Evolutionary conservation across 2,329 filamentous ascomycete genomes (phyloP).

Genomic region (Teratosphaeria pseudoeucalypti): DNA sequence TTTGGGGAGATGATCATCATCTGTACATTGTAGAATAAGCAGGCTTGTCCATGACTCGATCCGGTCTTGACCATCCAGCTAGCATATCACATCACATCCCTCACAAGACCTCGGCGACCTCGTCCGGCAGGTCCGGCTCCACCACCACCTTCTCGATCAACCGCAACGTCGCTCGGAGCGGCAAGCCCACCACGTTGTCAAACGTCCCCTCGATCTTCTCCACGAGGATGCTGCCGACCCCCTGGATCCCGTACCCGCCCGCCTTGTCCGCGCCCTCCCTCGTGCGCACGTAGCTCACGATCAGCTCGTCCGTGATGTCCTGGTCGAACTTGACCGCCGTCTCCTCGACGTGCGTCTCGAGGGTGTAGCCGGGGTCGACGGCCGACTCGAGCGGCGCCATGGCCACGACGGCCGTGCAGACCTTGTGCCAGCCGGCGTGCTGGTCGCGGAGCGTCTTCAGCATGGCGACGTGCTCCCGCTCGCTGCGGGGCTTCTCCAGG

Average conservation of each 20-base stretch:
- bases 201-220: slow-evolving; percentile 81
- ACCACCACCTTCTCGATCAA: slow-evolving; percentile 77
- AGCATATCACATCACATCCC: neutral
- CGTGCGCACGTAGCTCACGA: slow-evolving; percentile 69
- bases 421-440: slow-evolving; percentile 52
- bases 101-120: slow-evolving; percentile 28
- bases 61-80: neutral
- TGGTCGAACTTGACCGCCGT: slow-evolving; percentile 80
- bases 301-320: slow-evolving; percentile 64
- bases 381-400: slow-evolving; percentile 75
- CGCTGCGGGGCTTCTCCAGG: slow-evolving; percentile 79
- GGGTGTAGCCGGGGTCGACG: slow-evolving; percentile 71
- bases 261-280: slow-evolving; percentile 93
- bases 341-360: slow-evolving; percentile 77
- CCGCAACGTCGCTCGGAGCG: slow-evolving; percentile 64
- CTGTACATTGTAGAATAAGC: neutral
- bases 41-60: neutral
- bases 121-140: slow-evolving; percentile 56
- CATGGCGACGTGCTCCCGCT: slow-evolving; percentile 75
- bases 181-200: slow-evolving; percentile 90
- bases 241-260: slow-evolving; percentile 90
- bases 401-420: slow-evolving; percentile 76
- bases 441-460: slow-evolving; percentile 71
- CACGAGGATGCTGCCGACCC: slow-evolving; percentile 73
- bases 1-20: neutral